phyloP scores from a whole-genome alignment of 169 alveolate species.

The Plasmodium blacklocki region DNA sequence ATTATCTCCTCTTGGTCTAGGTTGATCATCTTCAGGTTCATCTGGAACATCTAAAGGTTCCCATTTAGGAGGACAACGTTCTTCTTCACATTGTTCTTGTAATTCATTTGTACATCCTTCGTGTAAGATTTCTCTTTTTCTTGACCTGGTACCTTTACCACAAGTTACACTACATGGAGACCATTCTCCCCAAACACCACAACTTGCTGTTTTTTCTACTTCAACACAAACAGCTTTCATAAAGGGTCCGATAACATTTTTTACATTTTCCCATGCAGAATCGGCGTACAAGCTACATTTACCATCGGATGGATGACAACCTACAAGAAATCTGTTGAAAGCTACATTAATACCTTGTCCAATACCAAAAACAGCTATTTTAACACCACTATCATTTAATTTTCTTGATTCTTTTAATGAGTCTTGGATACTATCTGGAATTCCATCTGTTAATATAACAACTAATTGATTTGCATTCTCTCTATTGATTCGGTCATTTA shows the following conservation, averaged over 20 bases:
- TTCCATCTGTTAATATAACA: conserved; percentile 53
- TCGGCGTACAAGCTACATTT: conserved; percentile 28
- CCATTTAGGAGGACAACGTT: conserved; percentile 15
- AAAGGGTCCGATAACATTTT: conserved; percentile 34
- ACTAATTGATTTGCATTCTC: conserved; percentile 31
- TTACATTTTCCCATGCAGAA: conserved; percentile 32
- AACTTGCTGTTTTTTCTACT: conserved; percentile 38
- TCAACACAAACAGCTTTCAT: conserved; percentile 34
- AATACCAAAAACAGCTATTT: conserved; percentile 34
- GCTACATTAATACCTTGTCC: conserved; percentile 22
- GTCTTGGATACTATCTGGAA: conserved; percentile 12
- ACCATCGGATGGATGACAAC: conserved; percentile 16
- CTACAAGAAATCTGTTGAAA: conserved; percentile 25
- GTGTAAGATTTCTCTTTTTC: conserved; percentile 39
- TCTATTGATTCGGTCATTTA: conserved; percentile 10
- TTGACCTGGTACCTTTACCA: conserved; percentile 37
- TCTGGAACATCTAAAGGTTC: conserved; percentile 21
- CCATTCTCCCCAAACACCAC: conserved; percentile 71
- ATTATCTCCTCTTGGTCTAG: neutral
- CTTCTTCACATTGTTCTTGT: conserved; percentile 13
- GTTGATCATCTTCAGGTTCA: conserved; percentile 10
- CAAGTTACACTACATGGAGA: conserved; percentile 40
- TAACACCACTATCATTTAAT: conserved; percentile 14
- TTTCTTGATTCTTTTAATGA: neutral
- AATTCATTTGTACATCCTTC: conserved; percentile 14